Evolutionary conservation across 2,329 filamentous ascomycete species (phyloP).

Genomic region (Cladosporium sp.): DNA sequence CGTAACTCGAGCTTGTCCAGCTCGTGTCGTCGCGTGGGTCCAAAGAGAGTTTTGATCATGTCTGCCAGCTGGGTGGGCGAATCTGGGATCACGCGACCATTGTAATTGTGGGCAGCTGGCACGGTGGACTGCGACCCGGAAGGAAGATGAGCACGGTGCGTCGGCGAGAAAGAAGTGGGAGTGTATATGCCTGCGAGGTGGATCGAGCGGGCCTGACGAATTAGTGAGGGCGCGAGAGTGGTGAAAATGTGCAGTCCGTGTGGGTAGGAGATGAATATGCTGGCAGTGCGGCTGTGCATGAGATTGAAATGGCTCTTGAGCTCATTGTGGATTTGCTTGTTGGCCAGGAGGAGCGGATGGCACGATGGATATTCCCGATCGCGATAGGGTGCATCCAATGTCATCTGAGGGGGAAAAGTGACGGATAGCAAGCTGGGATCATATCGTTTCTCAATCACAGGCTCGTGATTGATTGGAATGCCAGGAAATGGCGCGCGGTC

Average conservation of each 20-base stretch:
- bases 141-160: slow-evolving; percentile 22
- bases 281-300: slow-evolving; percentile 28
- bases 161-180: slow-evolving; percentile 17
- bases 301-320: slow-evolving; percentile 32
- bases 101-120: slow-evolving; percentile 10
- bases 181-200: slow-evolving; percentile 39
- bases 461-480: slow-evolving; percentile 35
- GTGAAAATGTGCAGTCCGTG: slow-evolving; percentile 38
- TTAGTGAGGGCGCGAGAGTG: slow-evolving; percentile 35
- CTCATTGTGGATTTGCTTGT: slow-evolving; percentile 34
- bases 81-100: slow-evolving; percentile 20
- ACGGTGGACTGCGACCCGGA: slow-evolving; percentile 14
- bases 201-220: slow-evolving; percentile 37
- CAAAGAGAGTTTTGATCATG: slow-evolving; percentile 33
- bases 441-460: slow-evolving; percentile 32
- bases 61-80: slow-evolving; percentile 29
- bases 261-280: slow-evolving; percentile 40
- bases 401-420: slow-evolving; percentile 25
- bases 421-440: slow-evolving; percentile 32
- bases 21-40: slow-evolving; percentile 19
- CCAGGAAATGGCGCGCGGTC: slow-evolving; percentile 29
- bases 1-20: slow-evolving; percentile 35
- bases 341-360: slow-evolving; percentile 21
- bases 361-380: slow-evolving; percentile 11
- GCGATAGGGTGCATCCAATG: not conserved